Evolutionary conservation across 177 flowering plant species (phyloP).

Genomic region (Vitis hybrid): DNA sequence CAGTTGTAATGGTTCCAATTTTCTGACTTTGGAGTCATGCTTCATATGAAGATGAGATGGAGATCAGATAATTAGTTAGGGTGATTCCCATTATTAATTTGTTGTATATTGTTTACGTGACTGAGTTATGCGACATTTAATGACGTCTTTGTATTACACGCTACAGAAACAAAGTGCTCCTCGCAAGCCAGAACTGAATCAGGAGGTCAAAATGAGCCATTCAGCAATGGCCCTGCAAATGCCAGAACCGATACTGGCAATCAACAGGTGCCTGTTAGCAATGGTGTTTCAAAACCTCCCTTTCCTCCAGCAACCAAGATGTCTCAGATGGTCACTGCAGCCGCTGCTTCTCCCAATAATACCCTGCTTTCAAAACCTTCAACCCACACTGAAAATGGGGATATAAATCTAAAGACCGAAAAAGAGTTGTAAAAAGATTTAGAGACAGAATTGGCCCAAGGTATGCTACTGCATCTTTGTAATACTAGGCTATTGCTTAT

Average conservation of each 20-base stretch:
- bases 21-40: not conserved
- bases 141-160: not conserved
- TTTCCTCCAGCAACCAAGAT: constrained; percentile 25
- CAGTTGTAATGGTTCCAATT: too few species aligned
- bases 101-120: not conserved
- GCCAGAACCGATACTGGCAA: constrained; percentile 20
- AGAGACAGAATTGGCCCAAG: constrained; percentile 11
- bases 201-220: constrained; percentile 25
- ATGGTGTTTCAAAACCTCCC: constrained; percentile 37
- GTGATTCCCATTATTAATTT: not conserved
- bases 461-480: constrained; percentile 21
- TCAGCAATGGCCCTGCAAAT: constrained; percentile 27
- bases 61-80: not conserved
- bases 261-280: constrained; percentile 37
- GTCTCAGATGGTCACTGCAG: constrained; percentile 24
- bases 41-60: not conserved
- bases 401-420: constrained; percentile 28
- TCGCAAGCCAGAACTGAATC: constrained; percentile 49
- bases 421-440: constrained; percentile 18
- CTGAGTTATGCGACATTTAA: not conserved
- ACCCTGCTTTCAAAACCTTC: constrained; percentile 29
- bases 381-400: constrained; percentile 35
- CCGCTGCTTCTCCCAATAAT: constrained; percentile 24
- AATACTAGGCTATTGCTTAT: constrained; percentile 15
- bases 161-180: constrained; percentile 65